A percentile compares a stretch with the other conserved stretches of the same genome.
Conservation (phyloP, 169 alveolate genomes). For the Babesia ovis region DNA sequence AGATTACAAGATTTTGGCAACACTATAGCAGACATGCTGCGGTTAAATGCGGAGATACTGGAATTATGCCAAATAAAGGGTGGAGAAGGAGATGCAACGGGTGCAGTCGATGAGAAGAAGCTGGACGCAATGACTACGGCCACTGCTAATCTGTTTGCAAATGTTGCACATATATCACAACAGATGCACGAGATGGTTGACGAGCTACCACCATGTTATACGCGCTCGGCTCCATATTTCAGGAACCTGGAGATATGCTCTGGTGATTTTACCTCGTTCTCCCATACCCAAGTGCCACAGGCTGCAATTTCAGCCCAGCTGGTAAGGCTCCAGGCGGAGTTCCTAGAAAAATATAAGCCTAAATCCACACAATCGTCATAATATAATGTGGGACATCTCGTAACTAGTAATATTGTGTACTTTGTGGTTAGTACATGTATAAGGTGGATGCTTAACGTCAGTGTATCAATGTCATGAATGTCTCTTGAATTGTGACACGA, state of each 20-base stretch:
- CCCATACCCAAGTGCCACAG: conserved; percentile 43
- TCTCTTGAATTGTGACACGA: conserved; percentile 51
- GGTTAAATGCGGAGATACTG: conserved; percentile 16
- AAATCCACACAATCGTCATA: not conserved
- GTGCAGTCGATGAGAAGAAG: conserved; percentile 12
- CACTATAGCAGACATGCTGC: conserved; percentile 24
- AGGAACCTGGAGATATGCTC: conserved; percentile 12
- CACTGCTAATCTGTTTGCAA: conserved; percentile 25
- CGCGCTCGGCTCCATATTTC: conserved; percentile 40
- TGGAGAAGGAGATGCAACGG: not conserved
- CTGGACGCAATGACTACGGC: conserved; percentile 34
- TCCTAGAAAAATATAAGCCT: conserved; percentile 3
- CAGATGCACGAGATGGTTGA: conserved; percentile 39
- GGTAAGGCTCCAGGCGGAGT: conserved; percentile 34
- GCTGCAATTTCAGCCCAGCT: conserved; percentile 38
- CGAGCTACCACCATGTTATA: conserved; percentile 56
- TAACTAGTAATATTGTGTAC: too few species aligned
- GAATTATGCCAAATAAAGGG: conserved; percentile 6
- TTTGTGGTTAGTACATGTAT: too few species aligned
- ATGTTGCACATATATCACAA: conserved; percentile 35
- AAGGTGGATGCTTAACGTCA: too few species aligned
- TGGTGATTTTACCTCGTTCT: conserved; percentile 35
- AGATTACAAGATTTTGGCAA: conserved; percentile 20
- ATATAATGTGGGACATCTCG: too few species aligned
- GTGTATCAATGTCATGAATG: not conserved